These are phyloP conservation scores for Podaxis sp. DNA, from an alignment of 768 basidiomycete genomes.

Conservation along the genomic window DNA sequence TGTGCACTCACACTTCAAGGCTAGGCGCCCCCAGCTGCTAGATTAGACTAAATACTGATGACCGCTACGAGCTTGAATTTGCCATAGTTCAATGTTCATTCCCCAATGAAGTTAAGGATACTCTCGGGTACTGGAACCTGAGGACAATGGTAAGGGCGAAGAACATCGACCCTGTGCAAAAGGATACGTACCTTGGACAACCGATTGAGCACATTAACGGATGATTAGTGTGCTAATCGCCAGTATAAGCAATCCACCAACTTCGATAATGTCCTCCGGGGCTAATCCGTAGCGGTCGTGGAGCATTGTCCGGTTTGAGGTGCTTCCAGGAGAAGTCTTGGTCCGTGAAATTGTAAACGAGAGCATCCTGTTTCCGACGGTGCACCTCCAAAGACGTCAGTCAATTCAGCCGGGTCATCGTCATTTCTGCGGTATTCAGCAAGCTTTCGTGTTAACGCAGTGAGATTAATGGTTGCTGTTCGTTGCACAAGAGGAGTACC, in stretches of 20 bases:
- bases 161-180: no score
- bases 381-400: conserved; percentile 59
- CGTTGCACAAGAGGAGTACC: conserved; percentile 57
- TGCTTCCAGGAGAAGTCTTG: conserved; percentile 86
- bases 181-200: conserved; percentile 62
- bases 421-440: conserved; percentile 53
- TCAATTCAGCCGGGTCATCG: conserved; percentile 37
- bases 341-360: conserved; percentile 77
- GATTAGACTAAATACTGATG: no score
- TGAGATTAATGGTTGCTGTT: conserved; percentile 79
- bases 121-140: conserved; percentile 72
- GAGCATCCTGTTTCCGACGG: conserved; percentile 66
- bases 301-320: conserved; percentile 86
- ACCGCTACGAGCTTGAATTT: conserved; percentile 87
- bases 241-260: conserved; percentile 39
- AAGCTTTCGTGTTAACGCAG: conserved; percentile 77
- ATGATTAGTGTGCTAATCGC: conserved; percentile 20
- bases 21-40: no score
- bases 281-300: conserved; percentile 96
- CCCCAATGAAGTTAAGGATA: conserved; percentile 83
- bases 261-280: conserved; percentile 96
- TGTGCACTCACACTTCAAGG: neutral
- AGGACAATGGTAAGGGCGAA: no score
- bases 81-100: conserved; percentile 93
- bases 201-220: conserved; percentile 66